Conservation (phyloP, 2,329 filamentous ascomycete species). For the Colletotrichum australisinense region DNA sequence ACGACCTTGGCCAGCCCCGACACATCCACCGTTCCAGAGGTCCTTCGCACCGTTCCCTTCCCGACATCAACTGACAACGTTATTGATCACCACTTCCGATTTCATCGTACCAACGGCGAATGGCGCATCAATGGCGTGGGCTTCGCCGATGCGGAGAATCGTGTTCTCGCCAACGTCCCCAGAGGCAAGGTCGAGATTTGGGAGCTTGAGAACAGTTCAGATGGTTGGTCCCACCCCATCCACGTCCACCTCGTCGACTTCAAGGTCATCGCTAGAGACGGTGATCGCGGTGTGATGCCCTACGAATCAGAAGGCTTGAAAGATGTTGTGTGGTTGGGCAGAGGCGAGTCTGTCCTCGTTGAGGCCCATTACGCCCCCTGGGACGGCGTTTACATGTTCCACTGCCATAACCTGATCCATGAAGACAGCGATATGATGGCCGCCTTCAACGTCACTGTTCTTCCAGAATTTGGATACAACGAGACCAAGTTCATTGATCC, state of each 20-base stretch:
- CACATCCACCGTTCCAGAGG: conserved; percentile 45
- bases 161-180: conserved; percentile 58
- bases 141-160: conserved; percentile 57
- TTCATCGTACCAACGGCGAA: conserved; percentile 54
- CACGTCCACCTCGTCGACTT: conserved; percentile 71
- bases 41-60: conserved; percentile 50
- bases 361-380: conserved; percentile 19
- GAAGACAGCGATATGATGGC: conserved; percentile 60
- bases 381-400: conserved; percentile 12
- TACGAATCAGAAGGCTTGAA: conserved; percentile 68
- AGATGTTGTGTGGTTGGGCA: conserved; percentile 66
- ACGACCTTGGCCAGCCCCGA: conserved; percentile 47
- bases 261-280: conserved; percentile 60
- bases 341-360: conserved; percentile 58
- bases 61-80: conserved; percentile 45
- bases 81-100: conserved; percentile 57
- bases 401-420: conserved; percentile 53
- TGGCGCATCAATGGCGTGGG: conserved; percentile 63
- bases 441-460: conserved; percentile 55
- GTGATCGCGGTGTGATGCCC: conserved; percentile 54
- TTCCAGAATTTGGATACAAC: conserved; percentile 43
- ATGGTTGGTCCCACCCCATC: conserved; percentile 63
- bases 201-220: conserved; percentile 61
- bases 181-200: conserved; percentile 60
- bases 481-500: conserved; percentile 25